Percentiles rank a stretch among this genome's conserved stretches.
Evolutionary conservation across 139 green algal genomes (phyloP).

Genomic region (Penium margaritaceum): DNA sequence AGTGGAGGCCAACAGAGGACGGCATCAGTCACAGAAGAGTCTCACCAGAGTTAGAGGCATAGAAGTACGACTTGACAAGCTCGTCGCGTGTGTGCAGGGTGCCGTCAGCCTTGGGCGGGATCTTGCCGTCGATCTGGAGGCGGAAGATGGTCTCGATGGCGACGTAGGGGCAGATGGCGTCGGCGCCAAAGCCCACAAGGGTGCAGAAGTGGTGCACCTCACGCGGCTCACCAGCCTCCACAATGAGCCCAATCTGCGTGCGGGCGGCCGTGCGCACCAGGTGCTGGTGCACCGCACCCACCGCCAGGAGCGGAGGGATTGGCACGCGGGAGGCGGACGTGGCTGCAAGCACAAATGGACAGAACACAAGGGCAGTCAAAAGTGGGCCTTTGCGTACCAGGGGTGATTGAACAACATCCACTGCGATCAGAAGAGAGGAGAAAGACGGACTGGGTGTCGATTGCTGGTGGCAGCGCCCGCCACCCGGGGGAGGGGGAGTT

Average conservation of each 20-base stretch:
- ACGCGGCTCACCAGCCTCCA: constrained; percentile 72
- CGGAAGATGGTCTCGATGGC: constrained; percentile 66
- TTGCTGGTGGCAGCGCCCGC: too few species aligned
- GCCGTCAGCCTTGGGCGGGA: constrained; percentile 33
- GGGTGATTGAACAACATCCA: too few species aligned
- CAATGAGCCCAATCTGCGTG: constrained; percentile 64
- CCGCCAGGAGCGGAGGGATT: constrained; percentile 71
- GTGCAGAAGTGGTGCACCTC: constrained; percentile 89
- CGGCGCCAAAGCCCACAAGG: constrained; percentile 81
- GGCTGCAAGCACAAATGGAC: too few species aligned
- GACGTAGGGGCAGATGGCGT: constrained; percentile 89
- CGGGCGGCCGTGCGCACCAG: constrained; percentile 65
- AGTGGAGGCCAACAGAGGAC: too few species aligned
- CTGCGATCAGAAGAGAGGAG: too few species aligned
- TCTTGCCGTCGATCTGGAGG: constrained; percentile 42
- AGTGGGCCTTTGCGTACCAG: too few species aligned
- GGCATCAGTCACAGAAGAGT: too few species aligned
- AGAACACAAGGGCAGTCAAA: too few species aligned
- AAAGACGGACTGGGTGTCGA: too few species aligned
- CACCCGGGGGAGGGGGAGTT: too few species aligned
- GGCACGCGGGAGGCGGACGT: constrained; percentile 58
- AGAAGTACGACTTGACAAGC: constrained; percentile 71
- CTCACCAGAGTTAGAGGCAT: constrained; percentile 61
- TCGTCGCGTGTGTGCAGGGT: constrained; percentile 47
- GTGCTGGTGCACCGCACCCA: constrained; percentile 80